Base-by-base conservation (phyloP, 768 basidiomycete species). In the Mycena crocata region DNA sequence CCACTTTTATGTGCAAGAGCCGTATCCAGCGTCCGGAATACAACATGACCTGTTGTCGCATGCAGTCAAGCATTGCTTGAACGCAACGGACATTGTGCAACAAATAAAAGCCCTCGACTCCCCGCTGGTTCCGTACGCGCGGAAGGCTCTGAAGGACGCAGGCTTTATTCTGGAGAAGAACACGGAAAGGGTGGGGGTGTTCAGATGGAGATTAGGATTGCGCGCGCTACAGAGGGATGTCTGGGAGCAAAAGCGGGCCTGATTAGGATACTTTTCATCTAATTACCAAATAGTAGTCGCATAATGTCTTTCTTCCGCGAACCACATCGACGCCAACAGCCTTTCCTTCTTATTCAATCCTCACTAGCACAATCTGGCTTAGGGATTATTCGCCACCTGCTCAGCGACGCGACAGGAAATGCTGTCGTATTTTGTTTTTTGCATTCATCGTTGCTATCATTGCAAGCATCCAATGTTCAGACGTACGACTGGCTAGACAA, bases 1-100 rank as follows among this genome's bases (percentile, higher is more conserved):
- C 32, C 93, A 94, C 74, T 90, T 93, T 76, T 90, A 87, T 70
- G 85, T 92, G 28, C 90, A 92, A 42, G 89, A 90, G 68, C 80
- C 79, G 19, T 94, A 87, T 71, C 86, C 91, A 54, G 69, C 70
- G 10, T 78, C 85, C 26, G 81, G 81, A 15, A 81, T 92, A 45
- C 91, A 93, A 73, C 78, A 86, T 21, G 93, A 94, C 73, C 74
- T 94, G 31, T 79, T 94, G 10, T 73, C 80, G n/a, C 82, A 87
- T 72, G 91, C 90, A 0, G 73, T 89, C 28, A 75, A 80, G 34
- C 82, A 85, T 59, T 86, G 88, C n/a, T 93, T 94, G 74, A 74
- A 80, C 15, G 71, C 77, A 12, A 77, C 83, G 13, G 76, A 73
- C 21, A 76, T 91, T 60, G 74, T 67, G 6, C 66, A 85, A 66